Base-by-base conservation (phyloP, 495 filamentous ascomycete genomes). In the Neurospora hispaniola region DNA sequence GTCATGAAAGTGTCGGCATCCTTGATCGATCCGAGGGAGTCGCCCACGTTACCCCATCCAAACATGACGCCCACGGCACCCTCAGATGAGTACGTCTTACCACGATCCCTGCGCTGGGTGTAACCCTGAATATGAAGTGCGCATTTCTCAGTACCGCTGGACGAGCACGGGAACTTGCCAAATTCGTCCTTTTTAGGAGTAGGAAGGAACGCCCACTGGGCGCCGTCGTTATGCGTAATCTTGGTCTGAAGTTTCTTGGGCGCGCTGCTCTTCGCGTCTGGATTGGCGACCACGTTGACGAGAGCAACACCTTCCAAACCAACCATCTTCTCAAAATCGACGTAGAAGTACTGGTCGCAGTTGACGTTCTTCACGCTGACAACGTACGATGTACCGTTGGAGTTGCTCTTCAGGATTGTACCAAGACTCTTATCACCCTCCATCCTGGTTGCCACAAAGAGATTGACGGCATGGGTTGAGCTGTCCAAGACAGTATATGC, bases 181-280 rank as follows among this genome's bases (percentile, higher is more conserved):
- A 96, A 88, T 5, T 86, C 85, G 75, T 97, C 92, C 54, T 18
- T 66, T 71, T 86, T 84, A 1, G 78, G 93, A 10, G 93, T 89
- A n/a, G 86, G 73, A 4, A 98, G 81, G 44, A 89, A 88, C 59
- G 83, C 83, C 96, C 96, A 99, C 75, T 93, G 86, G 16, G 91
- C 91, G 48, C 96, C 96, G 78, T 98, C 96, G 79, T 97, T 98
- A 83, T 98, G 96, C 7, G 93, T 96, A 72, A 98, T 97, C 85
- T 91, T 89, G 39, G 91, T 94, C 80, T 91, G 91, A 43, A 97
- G 84, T 78, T 90, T 92, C 86, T 99, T 98, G 54, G 84, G 81
- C 41, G 86, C 85, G 35, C 71, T 74, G 66, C 89, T 90, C 62
- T 87, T 86, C n/a, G 81, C 86, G 74, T 88, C 82, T 62, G 85